Evolutionary conservation across 148 eudicot genomes (phyloP), one percentile per base, ranked within the genome.

Genomic region (Beta vulgaris): DNA sequence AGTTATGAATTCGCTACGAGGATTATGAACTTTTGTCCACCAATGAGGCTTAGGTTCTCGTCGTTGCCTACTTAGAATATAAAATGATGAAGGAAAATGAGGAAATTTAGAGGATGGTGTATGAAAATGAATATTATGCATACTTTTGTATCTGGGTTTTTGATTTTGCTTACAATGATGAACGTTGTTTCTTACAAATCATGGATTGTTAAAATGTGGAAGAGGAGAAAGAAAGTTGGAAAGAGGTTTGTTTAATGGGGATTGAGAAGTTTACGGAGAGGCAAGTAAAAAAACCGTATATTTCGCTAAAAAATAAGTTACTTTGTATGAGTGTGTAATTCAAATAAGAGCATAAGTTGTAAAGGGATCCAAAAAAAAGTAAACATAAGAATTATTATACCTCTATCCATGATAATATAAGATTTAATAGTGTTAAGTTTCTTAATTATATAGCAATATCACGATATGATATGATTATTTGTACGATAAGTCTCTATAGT

Each of bases 1-100:
- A 53, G 77, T 76, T 7, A 88, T 87, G 54, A 90, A 78, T 3
- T 83, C 82, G 73, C 94, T 82, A 1, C 85, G 83, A 1, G 98
- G 98, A 34, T 89, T 88, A 37, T 87, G 86, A 42, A 91, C 88
- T 58, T 86, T 82, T 1, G 65, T 13, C 88, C 88, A 87, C 92
- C 88, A 87, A 3, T 80, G 83, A 0, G 51, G 60, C 39, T 74
- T 59, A 1, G 31, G 2, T 3, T 74, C 54, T 57, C 39, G 81
- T 37, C 73, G 60, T 34, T 69, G 87, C 31, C 80, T 78, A 62
- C 79, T 81, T 66, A 89, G 75, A 46, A 89, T 71, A 8, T 74
- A 78, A 42, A 63, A 72, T 19, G 86, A 69, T 18, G 75, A 57
- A 7, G 85, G 73, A 25, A 83, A 65, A 76, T 75, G 64, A 14